Conservation (phyloP, 164 flowering plant species). For the Buxus sempervirens region DNA sequence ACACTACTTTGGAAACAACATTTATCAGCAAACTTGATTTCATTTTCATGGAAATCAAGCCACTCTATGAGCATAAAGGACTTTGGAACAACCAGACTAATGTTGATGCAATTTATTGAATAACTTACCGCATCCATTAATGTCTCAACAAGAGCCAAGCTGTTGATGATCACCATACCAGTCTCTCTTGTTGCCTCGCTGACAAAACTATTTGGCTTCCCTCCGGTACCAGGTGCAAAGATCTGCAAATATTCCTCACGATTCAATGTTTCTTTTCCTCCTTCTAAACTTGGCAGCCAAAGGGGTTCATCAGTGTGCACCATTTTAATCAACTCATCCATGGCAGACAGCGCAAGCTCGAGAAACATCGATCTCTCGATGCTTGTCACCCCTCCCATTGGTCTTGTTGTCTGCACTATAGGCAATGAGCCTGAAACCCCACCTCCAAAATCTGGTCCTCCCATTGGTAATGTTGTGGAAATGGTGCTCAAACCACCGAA, state of each 20-base stretch:
- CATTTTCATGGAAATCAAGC: no score
- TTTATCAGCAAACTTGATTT: no score
- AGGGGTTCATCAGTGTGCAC: constrained; percentile 78
- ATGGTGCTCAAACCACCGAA: constrained; percentile 41
- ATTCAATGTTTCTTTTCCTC: constrained; percentile 62
- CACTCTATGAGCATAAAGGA: no score
- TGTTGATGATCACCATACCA: constrained; percentile 85
- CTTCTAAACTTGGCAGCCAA: constrained; percentile 65
- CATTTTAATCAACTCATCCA: constrained; percentile 90
- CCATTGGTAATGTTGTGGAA: constrained; percentile 39
- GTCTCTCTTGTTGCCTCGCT: constrained; percentile 77
- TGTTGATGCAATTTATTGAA: neutral
- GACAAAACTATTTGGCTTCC: constrained; percentile 75
- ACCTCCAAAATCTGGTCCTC: constrained; percentile 44
- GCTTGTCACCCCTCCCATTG: constrained; percentile 27
- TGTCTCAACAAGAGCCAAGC: constrained; percentile 88
- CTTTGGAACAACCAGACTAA: neutral
- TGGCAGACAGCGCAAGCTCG: constrained; percentile 86
- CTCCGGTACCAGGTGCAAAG: constrained; percentile 67
- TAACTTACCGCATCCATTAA: constrained; percentile 78
- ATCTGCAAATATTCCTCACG: constrained; percentile 66
- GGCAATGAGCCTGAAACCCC: constrained; percentile 36
- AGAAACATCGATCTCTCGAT: constrained; percentile 70
- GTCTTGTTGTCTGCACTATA: constrained; percentile 29
- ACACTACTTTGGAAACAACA: no score